A percentile compares a stretch with the other conserved stretches of the same genome.
Conservation (phyloP, 1,284 basidiomycete genomes). For the Schizophyllum commune region DNA sequence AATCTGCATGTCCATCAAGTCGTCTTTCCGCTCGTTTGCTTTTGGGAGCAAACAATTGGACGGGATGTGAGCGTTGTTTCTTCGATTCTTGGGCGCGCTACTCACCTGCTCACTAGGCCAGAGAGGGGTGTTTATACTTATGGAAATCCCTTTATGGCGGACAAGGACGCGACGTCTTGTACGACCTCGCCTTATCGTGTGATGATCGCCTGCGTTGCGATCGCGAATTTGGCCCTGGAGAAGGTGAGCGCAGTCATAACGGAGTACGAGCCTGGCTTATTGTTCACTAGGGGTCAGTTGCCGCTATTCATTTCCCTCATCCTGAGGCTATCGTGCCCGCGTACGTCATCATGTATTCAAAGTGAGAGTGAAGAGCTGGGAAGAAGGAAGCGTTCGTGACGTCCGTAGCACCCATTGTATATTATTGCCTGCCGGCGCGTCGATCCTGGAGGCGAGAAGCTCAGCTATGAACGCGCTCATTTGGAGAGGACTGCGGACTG, state of each 20-base stretch:
- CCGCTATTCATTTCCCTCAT: conserved; percentile 29
- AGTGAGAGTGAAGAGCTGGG: conserved; percentile 3
- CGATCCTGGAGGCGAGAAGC: no score
- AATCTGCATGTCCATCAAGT: conserved; percentile 49
- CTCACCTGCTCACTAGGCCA: conserved; percentile 26
- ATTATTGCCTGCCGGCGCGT: neutral
- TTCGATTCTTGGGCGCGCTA: neutral
- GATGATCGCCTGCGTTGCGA: conserved; percentile 48
- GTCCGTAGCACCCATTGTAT: neutral
- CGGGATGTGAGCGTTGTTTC: conserved; percentile 35
- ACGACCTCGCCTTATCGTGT: conserved; percentile 56
- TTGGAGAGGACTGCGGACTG: no score
- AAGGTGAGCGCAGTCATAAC: conserved; percentile 6
- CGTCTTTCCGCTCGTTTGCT: conserved; percentile 45
- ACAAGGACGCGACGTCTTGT: conserved; percentile 51
- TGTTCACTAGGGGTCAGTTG: conserved; percentile 26
- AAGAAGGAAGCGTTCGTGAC: neutral
- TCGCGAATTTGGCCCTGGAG: conserved; percentile 28
- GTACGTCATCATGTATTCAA: conserved; percentile 41
- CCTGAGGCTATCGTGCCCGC: conserved; percentile 40
- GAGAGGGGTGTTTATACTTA: conserved; percentile 56
- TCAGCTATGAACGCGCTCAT: no score
- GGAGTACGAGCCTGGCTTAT: conserved; percentile 14
- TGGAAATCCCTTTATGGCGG: conserved; percentile 45
- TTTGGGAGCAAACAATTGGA: conserved; percentile 42